These are phyloP conservation scores for Neocatenulostroma microsporum DNA, from an alignment of 2,329 filamentous ascomycete species.

Conservation along the genomic window DNA sequence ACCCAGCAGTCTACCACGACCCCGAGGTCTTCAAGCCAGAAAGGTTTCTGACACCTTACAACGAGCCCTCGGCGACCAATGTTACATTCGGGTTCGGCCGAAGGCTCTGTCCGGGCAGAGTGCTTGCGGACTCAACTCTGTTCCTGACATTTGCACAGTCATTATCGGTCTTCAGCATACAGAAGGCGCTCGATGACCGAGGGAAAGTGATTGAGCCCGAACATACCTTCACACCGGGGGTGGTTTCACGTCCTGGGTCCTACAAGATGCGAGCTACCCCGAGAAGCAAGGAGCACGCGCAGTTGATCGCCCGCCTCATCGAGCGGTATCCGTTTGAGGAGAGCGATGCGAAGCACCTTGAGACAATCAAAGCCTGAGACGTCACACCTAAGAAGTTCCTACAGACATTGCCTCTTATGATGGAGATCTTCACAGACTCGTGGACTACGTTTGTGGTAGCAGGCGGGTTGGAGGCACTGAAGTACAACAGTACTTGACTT, in stretches of 20 bases:
- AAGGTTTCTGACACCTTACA: conserved; percentile 31
- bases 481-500: too few species aligned
- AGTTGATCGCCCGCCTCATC: conserved; percentile 5
- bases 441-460: too few species aligned
- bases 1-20: conserved; percentile 14
- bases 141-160: conserved; percentile 37
- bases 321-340: conserved; percentile 8
- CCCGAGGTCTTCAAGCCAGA: conserved; percentile 37
- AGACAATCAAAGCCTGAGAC: not conserved
- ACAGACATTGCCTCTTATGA: too few species aligned
- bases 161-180: conserved; percentile 42
- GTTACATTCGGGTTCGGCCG: conserved; percentile 22
- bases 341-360: conserved; percentile 7
- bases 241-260: conserved; percentile 34
- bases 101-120: conserved; percentile 19
- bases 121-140: conserved; percentile 33
- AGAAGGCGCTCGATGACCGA: conserved; percentile 28
- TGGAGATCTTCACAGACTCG: too few species aligned
- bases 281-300: conserved; percentile 4
- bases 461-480: too few species aligned
- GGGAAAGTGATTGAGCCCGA: conserved; percentile 33
- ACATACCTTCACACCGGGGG: conserved; percentile 30
- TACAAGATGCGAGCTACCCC: conserved; percentile 16
- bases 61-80: conserved; percentile 16
- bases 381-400: too few species aligned